Conservation (phyloP, 345 rosid genomes). For the Aethionema arabicum region DNA sequence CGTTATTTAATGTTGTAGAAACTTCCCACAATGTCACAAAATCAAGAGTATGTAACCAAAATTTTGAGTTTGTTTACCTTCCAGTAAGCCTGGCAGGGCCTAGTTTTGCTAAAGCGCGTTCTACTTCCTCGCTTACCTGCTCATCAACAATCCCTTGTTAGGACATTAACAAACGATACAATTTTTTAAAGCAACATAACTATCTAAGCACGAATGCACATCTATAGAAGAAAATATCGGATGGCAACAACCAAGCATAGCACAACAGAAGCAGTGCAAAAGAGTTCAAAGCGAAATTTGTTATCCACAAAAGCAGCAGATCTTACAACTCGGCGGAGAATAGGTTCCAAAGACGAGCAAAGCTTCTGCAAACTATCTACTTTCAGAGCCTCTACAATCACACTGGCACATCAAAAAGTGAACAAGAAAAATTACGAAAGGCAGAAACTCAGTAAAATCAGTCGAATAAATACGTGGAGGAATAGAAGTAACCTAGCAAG, state of each 20-base stretch:
- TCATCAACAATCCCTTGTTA: slow-evolving; percentile 25
- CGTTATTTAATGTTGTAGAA: neutral
- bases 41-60: neutral
- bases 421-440: neutral
- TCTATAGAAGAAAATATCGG: slow-evolving; percentile 2
- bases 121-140: slow-evolving; percentile 99
- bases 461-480: neutral
- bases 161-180: neutral
- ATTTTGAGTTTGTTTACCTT: slow-evolving; percentile 42
- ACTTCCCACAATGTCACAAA: neutral
- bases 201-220: neutral
- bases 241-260: neutral
- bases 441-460: slow-evolving; percentile 16
- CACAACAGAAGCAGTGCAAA: neutral
- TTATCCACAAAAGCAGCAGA: slow-evolving; percentile 8
- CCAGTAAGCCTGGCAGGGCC: slow-evolving; percentile 91
- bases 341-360: slow-evolving; percentile 95
- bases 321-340: slow-evolving; percentile 97
- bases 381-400: slow-evolving; percentile 95
- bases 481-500: slow-evolving; percentile 51
- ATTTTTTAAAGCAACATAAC: no score
- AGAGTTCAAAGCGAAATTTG: no score
- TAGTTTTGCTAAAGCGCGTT: slow-evolving; percentile 94
- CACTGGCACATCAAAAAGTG: slow-evolving; percentile 47
- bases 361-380: slow-evolving; percentile 95